Percentiles rank a stretch among this genome's conserved stretches.
These are phyloP conservation scores for Candida sp. DNA, from an alignment of 1,139 yeast genomes.

Conservation along the genomic window DNA sequence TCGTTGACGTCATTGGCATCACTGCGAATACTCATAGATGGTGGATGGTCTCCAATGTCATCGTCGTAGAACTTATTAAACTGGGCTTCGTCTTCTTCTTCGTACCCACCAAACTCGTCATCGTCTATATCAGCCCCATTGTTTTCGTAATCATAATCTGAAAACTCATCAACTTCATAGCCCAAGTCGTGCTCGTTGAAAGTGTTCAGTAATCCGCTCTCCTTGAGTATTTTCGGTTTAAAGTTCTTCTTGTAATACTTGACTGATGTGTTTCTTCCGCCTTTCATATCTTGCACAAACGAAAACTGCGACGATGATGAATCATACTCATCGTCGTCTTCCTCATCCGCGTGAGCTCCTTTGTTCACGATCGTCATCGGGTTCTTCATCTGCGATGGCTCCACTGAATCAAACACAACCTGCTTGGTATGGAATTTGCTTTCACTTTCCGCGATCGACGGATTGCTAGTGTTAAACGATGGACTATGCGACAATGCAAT, in stretches of 20 bases:
- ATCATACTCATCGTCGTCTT: conserved; percentile 26
- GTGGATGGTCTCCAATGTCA: conserved; percentile 12
- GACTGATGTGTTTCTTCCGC: conserved; percentile 66
- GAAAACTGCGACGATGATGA: conserved; percentile 56
- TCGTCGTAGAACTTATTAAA: conserved; percentile 24
- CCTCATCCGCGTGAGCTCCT: conserved; percentile 14
- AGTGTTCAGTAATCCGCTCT: conserved; percentile 17
- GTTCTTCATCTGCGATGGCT: conserved; percentile 2
- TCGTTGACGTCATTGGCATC: conserved; percentile 6
- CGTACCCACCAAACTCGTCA: conserved; percentile 55
- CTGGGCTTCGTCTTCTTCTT: conserved; percentile 49
- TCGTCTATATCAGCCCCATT: conserved; percentile 54
- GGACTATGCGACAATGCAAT: conserved; percentile 9
- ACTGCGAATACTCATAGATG: background rate
- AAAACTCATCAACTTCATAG: conserved; percentile 36
- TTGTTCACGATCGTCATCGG: background rate
- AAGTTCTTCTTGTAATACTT: conserved; percentile 53
- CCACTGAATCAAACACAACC: conserved; percentile 18
- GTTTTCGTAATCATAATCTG: conserved; percentile 52
- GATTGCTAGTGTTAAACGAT: conserved; percentile 6
- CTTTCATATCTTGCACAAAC: conserved; percentile 55
- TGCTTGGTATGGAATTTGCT: conserved; percentile 21
- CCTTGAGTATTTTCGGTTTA: conserved; percentile 1
- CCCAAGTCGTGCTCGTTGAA: conserved; percentile 36
- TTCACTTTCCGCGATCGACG: conserved; percentile 19